Evolutionary conservation across 2,329 filamentous ascomycete species (phyloP).

Genomic region (Chaetomiaceae sp.): DNA sequence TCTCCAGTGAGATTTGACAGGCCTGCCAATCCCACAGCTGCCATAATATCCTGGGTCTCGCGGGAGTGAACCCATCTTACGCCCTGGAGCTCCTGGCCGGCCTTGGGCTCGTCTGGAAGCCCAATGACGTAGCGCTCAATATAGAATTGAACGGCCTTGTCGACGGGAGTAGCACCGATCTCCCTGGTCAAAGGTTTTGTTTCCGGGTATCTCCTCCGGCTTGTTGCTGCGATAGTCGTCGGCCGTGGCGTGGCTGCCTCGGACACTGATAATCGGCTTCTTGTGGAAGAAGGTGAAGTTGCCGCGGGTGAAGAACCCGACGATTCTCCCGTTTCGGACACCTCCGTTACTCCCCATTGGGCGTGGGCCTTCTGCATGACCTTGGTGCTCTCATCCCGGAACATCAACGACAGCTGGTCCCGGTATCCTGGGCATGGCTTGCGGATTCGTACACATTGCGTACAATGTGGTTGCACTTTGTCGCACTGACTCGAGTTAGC

Average conservation of each 20-base stretch:
- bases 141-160: constrained; percentile 49
- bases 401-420: constrained; percentile 61
- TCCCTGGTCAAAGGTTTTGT: constrained; percentile 27
- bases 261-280: constrained; percentile 7
- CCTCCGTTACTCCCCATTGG: constrained; percentile 40
- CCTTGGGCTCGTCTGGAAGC: constrained; percentile 46
- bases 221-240: neutral
- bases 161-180: constrained; percentile 41
- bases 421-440: constrained; percentile 61
- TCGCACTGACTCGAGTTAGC: constrained; percentile 47
- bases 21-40: constrained; percentile 55
- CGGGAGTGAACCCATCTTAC: constrained; percentile 37
- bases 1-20: constrained; percentile 51
- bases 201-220: neutral
- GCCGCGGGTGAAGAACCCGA: constrained; percentile 29
- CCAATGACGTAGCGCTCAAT: constrained; percentile 48
- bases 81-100: constrained; percentile 35
- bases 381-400: constrained; percentile 61
- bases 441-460: constrained; percentile 57
- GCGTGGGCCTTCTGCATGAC: constrained; percentile 56
- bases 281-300: constrained; percentile 18
- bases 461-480: constrained; percentile 55
- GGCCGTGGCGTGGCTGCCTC: constrained; percentile 14
- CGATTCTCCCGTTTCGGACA: constrained; percentile 15
- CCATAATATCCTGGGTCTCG: constrained; percentile 46